Conservation (phyloP, 495 filamentous ascomycete species). For the Penicillium daleae region DNA sequence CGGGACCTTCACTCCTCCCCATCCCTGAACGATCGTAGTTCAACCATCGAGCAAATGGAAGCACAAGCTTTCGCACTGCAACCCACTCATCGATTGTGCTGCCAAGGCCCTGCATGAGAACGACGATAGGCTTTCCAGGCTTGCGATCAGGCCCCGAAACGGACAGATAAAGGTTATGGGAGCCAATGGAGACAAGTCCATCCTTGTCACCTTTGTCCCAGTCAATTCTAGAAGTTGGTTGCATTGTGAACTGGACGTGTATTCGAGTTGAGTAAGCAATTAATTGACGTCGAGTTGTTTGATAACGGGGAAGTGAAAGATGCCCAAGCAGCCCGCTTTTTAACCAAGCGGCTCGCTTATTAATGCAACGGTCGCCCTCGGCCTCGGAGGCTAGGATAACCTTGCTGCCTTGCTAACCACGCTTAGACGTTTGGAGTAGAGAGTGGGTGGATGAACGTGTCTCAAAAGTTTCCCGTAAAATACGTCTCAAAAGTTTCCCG, state of each 20-base stretch:
- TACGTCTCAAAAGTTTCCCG: no score
- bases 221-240: slow-evolving; percentile 18
- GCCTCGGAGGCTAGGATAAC: no score
- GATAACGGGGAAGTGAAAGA: slow-evolving; percentile 18
- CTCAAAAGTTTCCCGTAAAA: no score
- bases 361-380: no score
- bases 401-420: no score
- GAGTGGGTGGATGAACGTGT: no score
- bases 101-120: slow-evolving; percentile 45
- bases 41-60: slow-evolving; percentile 31
- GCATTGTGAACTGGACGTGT: slow-evolving; percentile 18
- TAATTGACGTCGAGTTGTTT: slow-evolving; percentile 12
- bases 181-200: slow-evolving; percentile 24
- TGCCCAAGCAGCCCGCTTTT: slow-evolving; percentile 13
- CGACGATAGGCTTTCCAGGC: slow-evolving; percentile 30
- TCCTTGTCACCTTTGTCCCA: slow-evolving; percentile 26
- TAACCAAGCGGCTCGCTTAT: no score
- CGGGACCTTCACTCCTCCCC: slow-evolving; percentile 27
- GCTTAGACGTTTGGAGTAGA: no score
- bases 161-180: slow-evolving; percentile 30
- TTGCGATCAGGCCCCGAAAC: slow-evolving; percentile 26
- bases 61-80: slow-evolving; percentile 27
- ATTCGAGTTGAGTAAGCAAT: slow-evolving; percentile 18
- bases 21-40: slow-evolving; percentile 36
- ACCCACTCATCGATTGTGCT: slow-evolving; percentile 40